Evolutionary conservation across 306 rosid genomes (phyloP).

Genomic region (Glycine tomentella): DNA sequence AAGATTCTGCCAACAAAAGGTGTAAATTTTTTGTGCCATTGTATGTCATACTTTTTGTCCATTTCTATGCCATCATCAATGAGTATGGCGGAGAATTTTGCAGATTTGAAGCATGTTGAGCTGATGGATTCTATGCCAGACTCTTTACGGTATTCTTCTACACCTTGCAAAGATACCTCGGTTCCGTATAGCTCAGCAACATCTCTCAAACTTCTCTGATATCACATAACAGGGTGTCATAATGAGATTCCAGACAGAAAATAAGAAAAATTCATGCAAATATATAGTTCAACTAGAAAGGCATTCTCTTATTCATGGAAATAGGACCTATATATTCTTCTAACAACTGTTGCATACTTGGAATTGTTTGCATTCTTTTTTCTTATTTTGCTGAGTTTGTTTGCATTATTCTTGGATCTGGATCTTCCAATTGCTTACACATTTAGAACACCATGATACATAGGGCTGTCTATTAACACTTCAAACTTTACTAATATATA

Average conservation of each 20-base stretch:
- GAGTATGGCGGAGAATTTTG: constrained; percentile 75
- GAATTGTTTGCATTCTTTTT: neutral
- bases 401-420: neutral
- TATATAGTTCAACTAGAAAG: neutral
- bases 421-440: neutral
- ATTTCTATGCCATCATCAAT: constrained; percentile 81
- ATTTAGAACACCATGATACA: no score
- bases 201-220: constrained; percentile 81
- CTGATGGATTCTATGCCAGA: constrained; percentile 68
- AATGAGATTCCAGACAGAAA: constrained; percentile 25
- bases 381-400: neutral
- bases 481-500: no score
- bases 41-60: constrained; percentile 66
- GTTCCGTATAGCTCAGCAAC: constrained; percentile 77
- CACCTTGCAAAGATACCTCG: constrained; percentile 60
- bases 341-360: neutral
- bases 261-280: neutral
- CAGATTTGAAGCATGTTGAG: constrained; percentile 77
- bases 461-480: no score
- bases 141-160: constrained; percentile 71
- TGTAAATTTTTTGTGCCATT: constrained; percentile 70
- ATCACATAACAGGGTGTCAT: neutral
- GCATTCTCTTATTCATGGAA: neutral
- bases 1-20: constrained; percentile 78
- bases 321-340: neutral